Percentiles rank a stretch among this genome's conserved stretches.
Conservation (phyloP, 148 eudicot species). For the Heliosperma pusillum region DNA sequence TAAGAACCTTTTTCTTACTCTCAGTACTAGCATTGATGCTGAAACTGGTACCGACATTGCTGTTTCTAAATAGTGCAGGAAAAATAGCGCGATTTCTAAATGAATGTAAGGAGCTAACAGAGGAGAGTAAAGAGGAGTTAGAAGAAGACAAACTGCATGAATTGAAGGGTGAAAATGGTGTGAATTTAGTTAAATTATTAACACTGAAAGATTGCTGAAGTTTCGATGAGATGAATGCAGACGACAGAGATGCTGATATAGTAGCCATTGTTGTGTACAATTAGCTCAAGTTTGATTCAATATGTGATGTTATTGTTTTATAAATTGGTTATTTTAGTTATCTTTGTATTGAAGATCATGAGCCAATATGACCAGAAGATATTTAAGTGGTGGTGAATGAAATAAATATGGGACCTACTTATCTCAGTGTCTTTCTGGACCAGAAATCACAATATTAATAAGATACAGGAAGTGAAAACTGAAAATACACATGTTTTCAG, state of each 20-base stretch:
- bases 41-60: conserved; percentile 18
- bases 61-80: conserved; percentile 26
- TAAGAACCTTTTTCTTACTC: conserved; percentile 74
- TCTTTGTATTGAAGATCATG: conserved; percentile 15
- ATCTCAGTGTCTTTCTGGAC: conserved; percentile 22
- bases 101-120: background rate
- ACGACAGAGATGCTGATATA: conserved; percentile 32
- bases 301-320: conserved; percentile 13
- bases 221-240: conserved; percentile 38
- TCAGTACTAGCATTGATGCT: conserved; percentile 35
- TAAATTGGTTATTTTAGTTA: background rate
- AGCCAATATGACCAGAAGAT: background rate
- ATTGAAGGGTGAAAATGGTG: conserved; percentile 35
- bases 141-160: conserved; percentile 22
- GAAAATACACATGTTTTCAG: background rate
- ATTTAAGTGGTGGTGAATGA: conserved; percentile 21
- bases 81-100: conserved; percentile 11
- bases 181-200: conserved; percentile 23
- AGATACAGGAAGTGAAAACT: background rate
- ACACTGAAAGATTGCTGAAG: conserved; percentile 20
- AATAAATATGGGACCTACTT: conserved; percentile 30
- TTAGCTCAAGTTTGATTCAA: conserved; percentile 7
- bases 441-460: background rate
- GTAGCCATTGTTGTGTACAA: conserved; percentile 59
- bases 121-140: conserved; percentile 33